These are phyloP conservation scores for Colletotrichum abscissum DNA, from an alignment of 2,329 filamentous ascomycete species.

Conservation along the genomic window DNA sequence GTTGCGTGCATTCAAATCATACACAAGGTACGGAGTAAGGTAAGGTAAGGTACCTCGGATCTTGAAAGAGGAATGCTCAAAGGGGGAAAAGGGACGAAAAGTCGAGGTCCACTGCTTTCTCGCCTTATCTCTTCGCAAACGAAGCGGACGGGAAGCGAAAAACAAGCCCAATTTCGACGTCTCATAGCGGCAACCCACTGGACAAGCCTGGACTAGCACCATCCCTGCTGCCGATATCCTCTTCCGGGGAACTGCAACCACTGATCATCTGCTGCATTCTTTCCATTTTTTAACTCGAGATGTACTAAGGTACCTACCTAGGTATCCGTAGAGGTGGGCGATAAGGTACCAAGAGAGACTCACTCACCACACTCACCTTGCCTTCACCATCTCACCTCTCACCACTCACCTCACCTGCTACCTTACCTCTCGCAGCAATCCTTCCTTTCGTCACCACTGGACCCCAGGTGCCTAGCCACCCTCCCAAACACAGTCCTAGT, in stretches of 20 bases:
- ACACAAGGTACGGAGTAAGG: too few species aligned
- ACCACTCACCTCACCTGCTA: slow-evolving; percentile 3
- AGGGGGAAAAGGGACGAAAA: not conserved
- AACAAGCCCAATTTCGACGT: slow-evolving; percentile 21
- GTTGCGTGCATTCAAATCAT: not conserved
- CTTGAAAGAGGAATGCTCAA: too few species aligned
- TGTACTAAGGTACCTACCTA: not conserved
- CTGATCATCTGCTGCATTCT: not conserved
- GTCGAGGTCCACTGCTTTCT: not conserved
- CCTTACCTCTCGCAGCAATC: not conserved
- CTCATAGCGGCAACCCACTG: not conserved
- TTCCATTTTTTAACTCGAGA: not conserved
- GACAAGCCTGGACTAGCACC: not conserved
- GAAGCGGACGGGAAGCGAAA: not conserved
- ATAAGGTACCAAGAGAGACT: not conserved
- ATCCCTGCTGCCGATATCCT: slow-evolving; percentile 16
- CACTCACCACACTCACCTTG: not conserved
- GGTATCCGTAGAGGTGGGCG: not conserved
- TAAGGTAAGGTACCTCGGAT: too few species aligned
- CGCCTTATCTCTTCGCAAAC: not conserved
- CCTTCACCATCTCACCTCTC: not conserved
- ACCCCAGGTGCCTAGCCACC: not conserved
- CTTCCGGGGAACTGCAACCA: slow-evolving; percentile 25
- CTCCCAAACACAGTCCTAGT: not conserved
- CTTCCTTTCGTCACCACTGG: not conserved